These are phyloP conservation scores for Hypoxylon sp. DNA, from an alignment of 2,329 filamentous ascomycete species.

Conservation along the genomic window DNA sequence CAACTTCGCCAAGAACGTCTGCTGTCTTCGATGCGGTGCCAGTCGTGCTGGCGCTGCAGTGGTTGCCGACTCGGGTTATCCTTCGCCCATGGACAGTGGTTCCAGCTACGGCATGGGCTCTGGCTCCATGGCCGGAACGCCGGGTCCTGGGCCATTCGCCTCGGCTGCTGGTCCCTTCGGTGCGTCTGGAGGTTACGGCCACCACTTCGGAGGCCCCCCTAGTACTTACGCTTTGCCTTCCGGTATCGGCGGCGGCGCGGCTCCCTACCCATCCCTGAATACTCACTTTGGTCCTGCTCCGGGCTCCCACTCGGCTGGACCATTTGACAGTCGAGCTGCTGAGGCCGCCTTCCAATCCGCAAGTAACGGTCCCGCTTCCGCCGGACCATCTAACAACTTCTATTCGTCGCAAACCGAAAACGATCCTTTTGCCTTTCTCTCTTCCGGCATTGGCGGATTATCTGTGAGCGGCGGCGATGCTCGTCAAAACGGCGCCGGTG, in stretches of 20 bases:
- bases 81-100: slow-evolving; percentile 86
- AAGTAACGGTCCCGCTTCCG: slow-evolving; percentile 80
- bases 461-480: slow-evolving; percentile 73
- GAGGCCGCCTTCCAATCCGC: slow-evolving; percentile 94
- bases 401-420: slow-evolving; percentile 72
- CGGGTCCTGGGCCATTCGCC: slow-evolving; percentile 79
- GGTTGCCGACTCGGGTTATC: slow-evolving; percentile 91
- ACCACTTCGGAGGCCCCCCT: slow-evolving; percentile 87
- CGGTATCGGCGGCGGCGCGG: slow-evolving; percentile 79
- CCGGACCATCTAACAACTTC: slow-evolving; percentile 77
- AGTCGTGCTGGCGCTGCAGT: slow-evolving; percentile 93
- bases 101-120: slow-evolving; percentile 87
- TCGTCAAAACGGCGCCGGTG: slow-evolving; percentile 68
- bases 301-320: slow-evolving; percentile 81
- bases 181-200: slow-evolving; percentile 70
- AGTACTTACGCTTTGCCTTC: slow-evolving; percentile 91
- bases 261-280: slow-evolving; percentile 83
- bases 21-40: slow-evolving; percentile 94
- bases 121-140: slow-evolving; percentile 84
- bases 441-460: slow-evolving; percentile 74
- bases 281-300: slow-evolving; percentile 81
- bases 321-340: slow-evolving; percentile 91
- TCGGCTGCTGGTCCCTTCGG: slow-evolving; percentile 74
- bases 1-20: slow-evolving; percentile 99
- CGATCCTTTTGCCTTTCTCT: slow-evolving; percentile 84